A percentile compares a stretch with the other conserved stretches of the same genome.
Conservation (phyloP, 495 filamentous ascomycete species). For the Penicillium simplicissimum region DNA sequence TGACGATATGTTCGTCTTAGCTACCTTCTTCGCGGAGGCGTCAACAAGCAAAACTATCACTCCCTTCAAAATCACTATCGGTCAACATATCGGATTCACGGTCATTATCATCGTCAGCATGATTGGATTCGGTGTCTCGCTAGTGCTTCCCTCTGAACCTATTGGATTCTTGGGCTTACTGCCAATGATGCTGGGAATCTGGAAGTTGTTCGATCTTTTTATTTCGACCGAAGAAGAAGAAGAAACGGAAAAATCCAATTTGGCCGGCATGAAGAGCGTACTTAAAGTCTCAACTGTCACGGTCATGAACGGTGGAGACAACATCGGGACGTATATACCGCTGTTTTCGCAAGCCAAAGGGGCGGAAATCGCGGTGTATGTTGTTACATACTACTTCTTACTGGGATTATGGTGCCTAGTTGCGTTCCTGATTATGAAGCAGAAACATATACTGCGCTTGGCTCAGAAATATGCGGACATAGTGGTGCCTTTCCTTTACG, state of each 20-base stretch:
- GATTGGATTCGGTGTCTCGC: conserved; percentile 9
- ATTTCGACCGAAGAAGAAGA: background rate
- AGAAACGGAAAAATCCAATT: background rate
- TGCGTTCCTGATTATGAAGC: conserved; percentile 10
- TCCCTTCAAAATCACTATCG: conserved; percentile 8
- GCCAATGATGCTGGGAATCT: conserved; percentile 6
- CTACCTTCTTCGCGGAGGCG: conserved; percentile 9
- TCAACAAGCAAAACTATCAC: conserved; percentile 1
- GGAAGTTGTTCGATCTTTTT: conserved; percentile 4
- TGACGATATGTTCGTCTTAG: conserved; percentile 13
- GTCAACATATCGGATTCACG: conserved; percentile 9
- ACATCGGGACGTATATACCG: conserved; percentile 12
- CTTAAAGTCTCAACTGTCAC: conserved; percentile 6
- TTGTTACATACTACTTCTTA: conserved; percentile 9
- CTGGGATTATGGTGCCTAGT: conserved; percentile 1
- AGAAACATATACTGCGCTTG: conserved; percentile 2
- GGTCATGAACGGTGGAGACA: conserved; percentile 10
- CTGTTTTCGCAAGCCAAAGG: conserved; percentile 12
- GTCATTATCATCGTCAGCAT: conserved; percentile 7
- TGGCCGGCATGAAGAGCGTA: background rate
- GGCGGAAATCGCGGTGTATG: conserved; percentile 7
- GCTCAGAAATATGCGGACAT: conserved; percentile 9
- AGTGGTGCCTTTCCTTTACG: conserved; percentile 9
- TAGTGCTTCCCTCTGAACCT: conserved; percentile 10
- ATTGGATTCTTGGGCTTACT: conserved; percentile 8